Base-by-base conservation (phyloP, 768 basidiomycete genomes). In the Lanmaoa pseudosensibilis region DNA sequence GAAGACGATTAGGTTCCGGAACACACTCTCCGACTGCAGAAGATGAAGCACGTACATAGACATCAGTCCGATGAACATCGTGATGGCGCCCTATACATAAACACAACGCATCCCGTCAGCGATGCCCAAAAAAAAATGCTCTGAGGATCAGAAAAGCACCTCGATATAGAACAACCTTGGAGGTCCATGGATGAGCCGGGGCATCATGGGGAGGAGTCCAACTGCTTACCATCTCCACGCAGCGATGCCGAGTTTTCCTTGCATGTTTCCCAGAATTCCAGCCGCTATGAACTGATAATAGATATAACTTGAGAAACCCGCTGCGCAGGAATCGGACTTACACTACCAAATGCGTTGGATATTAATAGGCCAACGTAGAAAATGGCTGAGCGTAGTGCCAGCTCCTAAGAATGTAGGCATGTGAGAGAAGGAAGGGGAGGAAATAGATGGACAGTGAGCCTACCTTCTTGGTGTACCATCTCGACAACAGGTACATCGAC, bases 101-200 rank as follows among this genome's bases (percentile, higher is more conserved):
- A 32, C 19, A 21, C 25, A 37, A 25, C 19, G 2, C 13, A 21
- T 30, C 45, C 27, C 43, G 25, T 52, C 41, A 37, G 40, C 50
- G 11, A 33, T 27, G 19, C 7, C 6, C 18, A 11, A 21, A 13
- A 9, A 48, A 11, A 46, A 25, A n/a, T n/a, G 19, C 27, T 2
- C n/a, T 0, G 8, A 32, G 11, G n/a, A 41, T 11, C 30, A 33
- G 21, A 27, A 15, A 23, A 11, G 52, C 9, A 80, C 85, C 76
- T 86, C 88, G 43, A 88, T 86, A 65, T 79, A 86, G 67, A 90
- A 90, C 37, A 89, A 61, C 87, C 86, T 61, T 84, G 56, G 2
- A 32, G 41, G 16, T 52, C 13, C 16, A 27, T 25, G 43, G 12
- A 33, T 55, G 23, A 52, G 47, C 19, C 2, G 6, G 50, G 41